Evolutionary conservation across 176 grass and related monocot genomes (phyloP), one percentile per base, ranked within the genome.

Genomic region (Otatea glauca): DNA sequence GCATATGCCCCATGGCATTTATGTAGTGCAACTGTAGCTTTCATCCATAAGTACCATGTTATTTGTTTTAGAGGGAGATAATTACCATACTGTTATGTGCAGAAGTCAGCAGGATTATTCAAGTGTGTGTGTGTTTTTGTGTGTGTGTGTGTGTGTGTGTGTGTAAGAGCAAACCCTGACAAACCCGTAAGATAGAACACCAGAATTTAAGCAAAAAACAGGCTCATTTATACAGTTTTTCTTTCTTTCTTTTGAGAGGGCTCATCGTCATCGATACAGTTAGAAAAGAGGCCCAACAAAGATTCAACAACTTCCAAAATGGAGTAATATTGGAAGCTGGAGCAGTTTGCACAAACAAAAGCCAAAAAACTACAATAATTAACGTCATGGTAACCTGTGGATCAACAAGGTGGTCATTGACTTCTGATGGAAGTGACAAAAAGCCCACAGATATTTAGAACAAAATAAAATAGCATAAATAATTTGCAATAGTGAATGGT

Each of bases 241-340:
- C 42, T 68, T 49, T 83, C 18, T 83, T 86, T 82, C 47, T 27
- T 77, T 62, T 61, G 23, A 70, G 56, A 43, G 75, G 20, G 4
- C n/a, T 77, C 35, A 44, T 75, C 7, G 24, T 77, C 35, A 44
- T 75, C 10, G 24, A 76, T 77, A 77, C 27, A 82, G 45, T 25
- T 77, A 64, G 7, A 58, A 79, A 74, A 72, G 3, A 65, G 72
- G 15, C 34, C 21, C 27, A 82, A 21, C 20, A 77, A 70, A 63
- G 56, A 86, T 51, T 82, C 55, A 55, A 72, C 39, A 72, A 56
- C 47, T 56, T 78, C 47, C 47, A 85, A 85, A 78, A 86, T 32
- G 38, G 25, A 50, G 38, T 86, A 78, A 18, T 65, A 44, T 24
- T 74, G 27, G 49, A 87, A 81, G 68, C 21, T 62, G 53, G n/a